Conservation (phyloP, 257 asterid genomes). For the Datura wrightii region DNA sequence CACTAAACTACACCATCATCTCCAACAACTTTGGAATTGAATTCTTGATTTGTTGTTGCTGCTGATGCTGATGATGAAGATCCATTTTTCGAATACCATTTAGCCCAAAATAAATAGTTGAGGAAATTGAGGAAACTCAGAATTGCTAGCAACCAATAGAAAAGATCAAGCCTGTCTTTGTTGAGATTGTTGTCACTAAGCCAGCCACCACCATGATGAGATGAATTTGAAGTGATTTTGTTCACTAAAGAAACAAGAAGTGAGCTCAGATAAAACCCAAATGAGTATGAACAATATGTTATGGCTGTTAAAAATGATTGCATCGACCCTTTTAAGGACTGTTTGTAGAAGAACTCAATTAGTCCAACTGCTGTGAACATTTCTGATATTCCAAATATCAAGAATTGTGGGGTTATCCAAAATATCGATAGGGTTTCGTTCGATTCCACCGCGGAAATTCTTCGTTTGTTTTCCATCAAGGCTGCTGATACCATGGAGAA, state of each 20-base stretch:
- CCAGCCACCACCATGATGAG: constrained; percentile 71
- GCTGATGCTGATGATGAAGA: constrained; percentile 25
- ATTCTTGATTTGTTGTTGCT: neutral
- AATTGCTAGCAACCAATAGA: constrained; percentile 74
- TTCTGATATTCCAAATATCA: constrained; percentile 84
- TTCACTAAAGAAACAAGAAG: constrained; percentile 79
- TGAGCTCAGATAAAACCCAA: constrained; percentile 83
- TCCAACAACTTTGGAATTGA: constrained; percentile 51
- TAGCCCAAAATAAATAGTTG: constrained; percentile 80
- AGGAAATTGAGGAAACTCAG: constrained; percentile 76
- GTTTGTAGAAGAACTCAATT: constrained; percentile 87
- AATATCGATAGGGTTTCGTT: constrained; percentile 51
- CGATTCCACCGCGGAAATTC: constrained; percentile 41
- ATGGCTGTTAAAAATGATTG: constrained; percentile 74
- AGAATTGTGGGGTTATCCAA: constrained; percentile 89
- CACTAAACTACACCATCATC: constrained; percentile 39
- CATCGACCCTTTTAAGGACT: constrained; percentile 64
- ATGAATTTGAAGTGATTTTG: constrained; percentile 50
- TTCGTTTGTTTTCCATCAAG: constrained; percentile 63
- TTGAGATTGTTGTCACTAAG: constrained; percentile 65
- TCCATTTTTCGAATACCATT: constrained; percentile 52
- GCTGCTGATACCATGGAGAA: constrained; percentile 96
- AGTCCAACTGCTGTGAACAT: constrained; percentile 97
- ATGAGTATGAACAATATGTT: constrained; percentile 87
- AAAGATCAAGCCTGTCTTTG: constrained; percentile 75